phyloP scores from a whole-genome alignment of 495 filamentous ascomycete genomes.

The Podospora didyma region DNA sequence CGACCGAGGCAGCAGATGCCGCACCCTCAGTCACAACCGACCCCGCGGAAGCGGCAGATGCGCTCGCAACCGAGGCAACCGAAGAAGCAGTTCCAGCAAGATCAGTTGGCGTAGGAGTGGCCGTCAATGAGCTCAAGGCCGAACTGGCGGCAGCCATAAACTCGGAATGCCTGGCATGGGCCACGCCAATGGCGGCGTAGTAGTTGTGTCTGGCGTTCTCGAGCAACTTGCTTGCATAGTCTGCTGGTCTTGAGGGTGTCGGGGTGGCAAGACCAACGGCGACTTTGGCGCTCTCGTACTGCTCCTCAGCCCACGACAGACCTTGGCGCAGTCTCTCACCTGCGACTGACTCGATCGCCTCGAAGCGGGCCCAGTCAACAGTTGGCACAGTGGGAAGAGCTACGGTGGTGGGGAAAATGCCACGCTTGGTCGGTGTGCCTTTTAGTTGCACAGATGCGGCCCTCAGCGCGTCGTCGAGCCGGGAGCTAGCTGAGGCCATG shows the following conservation, averaged over 20 bases:
- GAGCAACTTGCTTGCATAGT: slow-evolving; percentile 50
- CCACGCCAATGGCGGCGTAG: slow-evolving; percentile 71
- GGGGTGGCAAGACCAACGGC: slow-evolving; percentile 49
- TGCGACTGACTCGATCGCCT: slow-evolving; percentile 52
- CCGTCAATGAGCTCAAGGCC: slow-evolving; percentile 50
- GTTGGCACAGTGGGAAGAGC: slow-evolving; percentile 20
- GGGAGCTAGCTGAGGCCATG: slow-evolving; percentile 55
- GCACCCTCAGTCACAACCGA: slow-evolving; percentile 28
- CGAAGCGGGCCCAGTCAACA: slow-evolving; percentile 34
- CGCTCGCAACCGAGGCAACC: slow-evolving; percentile 24
- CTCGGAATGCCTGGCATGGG: slow-evolving; percentile 71
- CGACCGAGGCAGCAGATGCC: slow-evolving; percentile 32
- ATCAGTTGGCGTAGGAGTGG: slow-evolving; percentile 46
- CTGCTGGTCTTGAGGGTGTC: slow-evolving; percentile 46
- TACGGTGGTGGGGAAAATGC: slow-evolving; percentile 23
- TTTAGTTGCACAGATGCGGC: slow-evolving; percentile 43
- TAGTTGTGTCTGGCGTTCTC: slow-evolving; percentile 65
- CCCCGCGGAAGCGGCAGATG: slow-evolving; percentile 27
- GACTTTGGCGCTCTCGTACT: slow-evolving; percentile 57
- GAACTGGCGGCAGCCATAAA: slow-evolving; percentile 66
- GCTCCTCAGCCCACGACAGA: slow-evolving; percentile 59
- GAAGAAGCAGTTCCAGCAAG: slow-evolving; percentile 39
- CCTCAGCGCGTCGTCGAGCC: slow-evolving; percentile 46
- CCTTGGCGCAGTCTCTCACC: slow-evolving; percentile 61
- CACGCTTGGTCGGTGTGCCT: slow-evolving; percentile 42